These are phyloP conservation scores for Blastobotrys raffinosifermentans DNA, from an alignment of 1,139 yeast genomes.

Conservation along the genomic window DNA sequence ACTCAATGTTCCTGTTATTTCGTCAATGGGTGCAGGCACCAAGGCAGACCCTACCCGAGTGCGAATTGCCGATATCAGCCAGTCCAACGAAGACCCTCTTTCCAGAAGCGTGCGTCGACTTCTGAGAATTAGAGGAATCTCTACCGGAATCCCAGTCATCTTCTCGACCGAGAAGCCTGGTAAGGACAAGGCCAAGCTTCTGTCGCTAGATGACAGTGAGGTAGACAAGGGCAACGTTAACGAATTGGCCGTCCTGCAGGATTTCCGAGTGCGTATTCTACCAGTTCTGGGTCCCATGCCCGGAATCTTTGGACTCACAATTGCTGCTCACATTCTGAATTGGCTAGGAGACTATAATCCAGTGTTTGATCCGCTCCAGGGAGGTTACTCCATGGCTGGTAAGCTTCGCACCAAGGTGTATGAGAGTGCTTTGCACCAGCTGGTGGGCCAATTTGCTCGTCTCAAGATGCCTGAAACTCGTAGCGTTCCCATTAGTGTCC, in stretches of 20 bases:
- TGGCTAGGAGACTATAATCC: constrained; percentile 74
- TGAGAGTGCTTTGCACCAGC: constrained; percentile 72
- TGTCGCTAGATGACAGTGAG: constrained; percentile 80
- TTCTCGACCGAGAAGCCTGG: constrained; percentile 96
- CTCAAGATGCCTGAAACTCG: constrained; percentile 45
- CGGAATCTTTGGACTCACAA: constrained; percentile 85
- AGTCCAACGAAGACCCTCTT: constrained; percentile 86
- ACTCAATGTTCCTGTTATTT: constrained; percentile 47
- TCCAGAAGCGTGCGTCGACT: constrained; percentile 84
- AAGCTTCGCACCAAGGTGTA: constrained; percentile 79
- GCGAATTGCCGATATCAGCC: constrained; percentile 69
- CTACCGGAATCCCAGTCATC: constrained; percentile 74
- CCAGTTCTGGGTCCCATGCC: constrained; percentile 98
- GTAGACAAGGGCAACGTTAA: constrained; percentile 76
- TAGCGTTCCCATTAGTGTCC: constrained; percentile 62
- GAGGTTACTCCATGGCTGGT: constrained; percentile 60
- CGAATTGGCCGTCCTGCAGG: constrained; percentile 78
- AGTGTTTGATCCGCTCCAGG: constrained; percentile 50
- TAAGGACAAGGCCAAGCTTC: constrained; percentile 79
- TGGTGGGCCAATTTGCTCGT: constrained; percentile 83
- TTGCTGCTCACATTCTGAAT: constrained; percentile 79
- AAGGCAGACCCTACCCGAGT: constrained; percentile 82
- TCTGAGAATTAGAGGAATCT: constrained; percentile 70
- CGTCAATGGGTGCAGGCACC: constrained; percentile 96
- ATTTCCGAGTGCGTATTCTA: constrained; percentile 85